Conservation (phyloP, 257 asterid genomes). For the Buddleja alternifolia region DNA sequence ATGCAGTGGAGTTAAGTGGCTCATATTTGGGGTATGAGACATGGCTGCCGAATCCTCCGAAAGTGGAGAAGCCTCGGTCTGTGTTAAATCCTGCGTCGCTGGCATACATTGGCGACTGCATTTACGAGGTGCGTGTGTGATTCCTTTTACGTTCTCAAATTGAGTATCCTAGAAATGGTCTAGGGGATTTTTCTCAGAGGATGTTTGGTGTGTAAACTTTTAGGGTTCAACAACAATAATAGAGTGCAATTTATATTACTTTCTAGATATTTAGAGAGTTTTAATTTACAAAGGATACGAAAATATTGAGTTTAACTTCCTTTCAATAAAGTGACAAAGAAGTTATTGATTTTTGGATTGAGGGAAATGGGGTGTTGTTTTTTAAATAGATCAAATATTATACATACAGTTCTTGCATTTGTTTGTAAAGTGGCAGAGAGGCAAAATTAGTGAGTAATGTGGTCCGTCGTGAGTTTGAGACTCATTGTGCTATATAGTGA, state of each 20-base stretch:
- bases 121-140: conserved; percentile 63
- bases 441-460: not conserved
- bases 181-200: not conserved
- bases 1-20: conserved; percentile 45
- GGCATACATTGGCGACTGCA: conserved; percentile 93
- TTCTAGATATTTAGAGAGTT: not conserved
- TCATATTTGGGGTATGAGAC: conserved; percentile 79
- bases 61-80: conserved; percentile 88
- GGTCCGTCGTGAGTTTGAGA: conserved; percentile 17
- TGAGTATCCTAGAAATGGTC: not conserved
- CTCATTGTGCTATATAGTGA: not conserved
- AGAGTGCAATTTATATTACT: not conserved
- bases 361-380: not conserved
- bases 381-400: not conserved
- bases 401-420: conserved; percentile 1
- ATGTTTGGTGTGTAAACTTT: conserved; percentile 6
- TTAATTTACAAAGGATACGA: not conserved
- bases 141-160: not conserved
- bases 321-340: not conserved
- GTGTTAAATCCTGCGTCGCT: conserved; percentile 80
- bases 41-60: conserved; percentile 83
- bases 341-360: not conserved
- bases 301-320: not conserved
- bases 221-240: not conserved
- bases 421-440: not conserved